Base-by-base conservation (phyloP, 73 alveolate genomes). In the Symbiodinium pilosum region DNA sequence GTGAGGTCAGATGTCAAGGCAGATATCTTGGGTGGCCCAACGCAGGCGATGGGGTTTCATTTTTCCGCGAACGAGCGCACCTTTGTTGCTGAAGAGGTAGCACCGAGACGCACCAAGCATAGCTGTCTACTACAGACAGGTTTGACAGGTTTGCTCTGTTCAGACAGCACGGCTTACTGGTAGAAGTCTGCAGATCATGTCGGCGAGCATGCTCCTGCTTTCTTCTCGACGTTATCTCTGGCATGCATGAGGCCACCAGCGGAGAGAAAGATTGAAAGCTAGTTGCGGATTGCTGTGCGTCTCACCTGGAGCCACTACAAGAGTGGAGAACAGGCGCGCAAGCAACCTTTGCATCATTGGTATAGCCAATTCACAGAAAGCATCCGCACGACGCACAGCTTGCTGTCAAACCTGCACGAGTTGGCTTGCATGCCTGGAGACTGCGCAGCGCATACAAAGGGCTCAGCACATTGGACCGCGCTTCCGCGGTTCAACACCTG, bases 361-460 rank as follows among this genome's bases (percentile, higher is more conserved):
- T n/a, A n/a, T n/a, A n/a, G n/a, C n/a, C n/a, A n/a, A n/a, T n/a
- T n/a, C n/a, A n/a, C n/a, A 47, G 59, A 47, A 14, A 47, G 21
- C 59, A 47, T 47, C 21, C n/a, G n/a, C n/a, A n/a, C n/a, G n/a
- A n/a, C n/a, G n/a, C n/a, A n/a, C n/a, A n/a, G n/a, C n/a, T 9
- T 47, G 14, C 14, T 6, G 59, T 9, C 59, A 47, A 14, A 47
- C 59, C 14, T 47, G 59, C 59, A 47, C 59, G 14, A 14, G 59
- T 47, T 64, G 24, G 81, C 81, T 64, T 64, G 81, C 81, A 28
- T 64, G 81, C 81, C 81, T 64, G 81, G 30, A 64, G 81, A 64
- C 81, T 24, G 81, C 81, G 30, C 81, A 38, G 81, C 81, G 30
- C 81, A 38, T 4, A 64, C 81, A n/a, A 38, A 64, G 30, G 81